Evolutionary conservation across 495 filamentous ascomycete genomes (phyloP), one percentile per base, ranked within the genome.

Genomic region (Daldinia concentrica): DNA sequence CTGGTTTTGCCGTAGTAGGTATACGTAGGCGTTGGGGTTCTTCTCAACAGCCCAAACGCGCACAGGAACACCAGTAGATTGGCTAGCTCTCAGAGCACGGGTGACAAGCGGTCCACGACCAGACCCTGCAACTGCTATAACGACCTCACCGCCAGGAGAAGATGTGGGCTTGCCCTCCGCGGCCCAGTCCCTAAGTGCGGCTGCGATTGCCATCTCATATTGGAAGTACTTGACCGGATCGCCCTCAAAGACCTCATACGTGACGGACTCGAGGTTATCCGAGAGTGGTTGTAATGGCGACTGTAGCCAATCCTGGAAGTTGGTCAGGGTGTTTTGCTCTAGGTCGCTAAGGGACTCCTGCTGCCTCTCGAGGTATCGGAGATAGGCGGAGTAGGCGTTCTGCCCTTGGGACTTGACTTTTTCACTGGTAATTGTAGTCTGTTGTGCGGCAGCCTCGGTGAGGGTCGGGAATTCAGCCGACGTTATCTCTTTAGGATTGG

Each of bases 161-260:
- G 91, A 92, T 0, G 88, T 90, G 0, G 91, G 90, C 68, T 92
- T 94, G 61, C 85, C 84, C 66, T 90, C 86, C 45, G 84, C 83
- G 11, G 78, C 81, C 91, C 94, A 95, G 68, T 97, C 95, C n/a
- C 78, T 82, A 66, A 99, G 86, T 0, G 95, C 95, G 64, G 90
- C 86, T 1, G 86, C 84, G 57, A 98, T 93, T 39, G 95, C 95
- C 17, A 84, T 81, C 77, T 97, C 93, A 77, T 99, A 99, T 84
- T 93, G 94, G 58, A 94, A 90, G 77, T 99, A 99, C 79, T 99
- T 99, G 78, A 98, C 90, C 0, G 95, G 95, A 65, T 98, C 96
- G 70, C 95, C 96, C 79, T 99, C 95, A 75, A 99, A 99, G 8
- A 98, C 94, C 78, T 99, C 95, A 77, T 99, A 99, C 1, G 95